These are phyloP conservation scores for Candida pseudoviswanathii DNA, from an alignment of 1,139 yeast species.

Conservation along the genomic window DNA sequence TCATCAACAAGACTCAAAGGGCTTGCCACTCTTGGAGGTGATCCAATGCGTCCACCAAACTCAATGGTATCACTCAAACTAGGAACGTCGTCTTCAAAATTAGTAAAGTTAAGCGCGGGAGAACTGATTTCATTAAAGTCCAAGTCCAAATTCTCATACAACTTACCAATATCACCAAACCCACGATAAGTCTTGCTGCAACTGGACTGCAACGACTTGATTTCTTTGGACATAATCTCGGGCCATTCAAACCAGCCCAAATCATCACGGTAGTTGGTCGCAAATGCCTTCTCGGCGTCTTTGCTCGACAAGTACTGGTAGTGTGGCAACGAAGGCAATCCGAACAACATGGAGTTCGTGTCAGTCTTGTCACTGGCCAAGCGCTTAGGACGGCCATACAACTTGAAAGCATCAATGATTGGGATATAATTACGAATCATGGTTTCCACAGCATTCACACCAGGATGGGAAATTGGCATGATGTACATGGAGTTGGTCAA, in stretches of 20 bases:
- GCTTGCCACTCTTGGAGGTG: slow-evolving; percentile 7
- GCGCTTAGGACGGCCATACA: slow-evolving; percentile 58
- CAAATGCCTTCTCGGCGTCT: slow-evolving; percentile 39
- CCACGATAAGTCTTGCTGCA: slow-evolving; percentile 25
- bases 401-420: slow-evolving; percentile 52
- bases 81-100: slow-evolving; percentile 11
- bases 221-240: slow-evolving; percentile 9
- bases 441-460: slow-evolving; percentile 57
- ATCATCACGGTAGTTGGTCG: slow-evolving; percentile 20
- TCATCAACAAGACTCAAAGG: slow-evolving; percentile 10
- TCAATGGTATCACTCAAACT: slow-evolving; percentile 15
- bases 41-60: slow-evolving; percentile 7
- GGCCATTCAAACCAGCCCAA: slow-evolving; percentile 29
- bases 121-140: slow-evolving; percentile 21
- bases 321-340: slow-evolving; percentile 58
- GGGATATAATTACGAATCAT: slow-evolving; percentile 58
- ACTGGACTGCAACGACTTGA: slow-evolving; percentile 17
- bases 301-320: slow-evolving; percentile 49
- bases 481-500: slow-evolving; percentile 44
- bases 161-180: slow-evolving; percentile 32
- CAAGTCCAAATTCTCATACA: slow-evolving; percentile 32
- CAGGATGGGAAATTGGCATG: slow-evolving; percentile 58
- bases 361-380: slow-evolving; percentile 50
- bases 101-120: slow-evolving; percentile 20
- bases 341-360: slow-evolving; percentile 51